A percentile compares a stretch with the other conserved stretches of the same genome.
Conservation (phyloP, 2,329 filamentous ascomycete species). For the Aspergillus thermomutatus region DNA sequence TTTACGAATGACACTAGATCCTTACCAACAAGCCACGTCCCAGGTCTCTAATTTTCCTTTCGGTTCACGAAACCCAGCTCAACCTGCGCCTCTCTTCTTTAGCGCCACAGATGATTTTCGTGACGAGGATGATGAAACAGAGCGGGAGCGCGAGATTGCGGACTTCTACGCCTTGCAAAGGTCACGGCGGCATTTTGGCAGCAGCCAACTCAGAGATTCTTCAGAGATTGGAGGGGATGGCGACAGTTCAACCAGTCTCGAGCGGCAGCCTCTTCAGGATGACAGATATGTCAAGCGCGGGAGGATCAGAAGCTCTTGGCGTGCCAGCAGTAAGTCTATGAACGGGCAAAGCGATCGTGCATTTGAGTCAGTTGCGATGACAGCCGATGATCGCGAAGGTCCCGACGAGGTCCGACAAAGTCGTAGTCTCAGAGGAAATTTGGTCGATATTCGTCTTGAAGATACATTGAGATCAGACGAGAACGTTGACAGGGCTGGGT, state of each 20-base stretch:
- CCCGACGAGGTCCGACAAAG: constrained; percentile 33
- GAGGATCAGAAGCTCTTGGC: constrained; percentile 58
- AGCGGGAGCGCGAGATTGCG: constrained; percentile 86
- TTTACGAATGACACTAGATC: constrained; percentile 61
- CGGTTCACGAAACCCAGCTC: constrained; percentile 69
- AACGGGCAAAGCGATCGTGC: constrained; percentile 38
- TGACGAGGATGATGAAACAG: constrained; percentile 89
- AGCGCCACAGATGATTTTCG: constrained; percentile 85
- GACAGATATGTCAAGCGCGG: constrained; percentile 42
- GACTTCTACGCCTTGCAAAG: constrained; percentile 89
- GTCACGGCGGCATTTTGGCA: constrained; percentile 83
- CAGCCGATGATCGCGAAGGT: constrained; percentile 34
- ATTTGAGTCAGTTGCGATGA: constrained; percentile 32
- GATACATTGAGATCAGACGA: constrained; percentile 52
- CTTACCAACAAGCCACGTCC: constrained; percentile 71
- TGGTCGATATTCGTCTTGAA: constrained; percentile 86
- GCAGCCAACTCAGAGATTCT: constrained; percentile 78
- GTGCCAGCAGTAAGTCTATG: constrained; percentile 42
- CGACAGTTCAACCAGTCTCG: constrained; percentile 56
- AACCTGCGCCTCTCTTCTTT: constrained; percentile 90
- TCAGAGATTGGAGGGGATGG: constrained; percentile 74
- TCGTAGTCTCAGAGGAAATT: constrained; percentile 59
- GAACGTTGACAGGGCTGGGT: constrained; percentile 41
- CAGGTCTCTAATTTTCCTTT: constrained; percentile 76
- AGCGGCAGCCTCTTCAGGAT: constrained; percentile 34